Conservation (phyloP, 306 rosid species). For the Benincasa hispida region DNA sequence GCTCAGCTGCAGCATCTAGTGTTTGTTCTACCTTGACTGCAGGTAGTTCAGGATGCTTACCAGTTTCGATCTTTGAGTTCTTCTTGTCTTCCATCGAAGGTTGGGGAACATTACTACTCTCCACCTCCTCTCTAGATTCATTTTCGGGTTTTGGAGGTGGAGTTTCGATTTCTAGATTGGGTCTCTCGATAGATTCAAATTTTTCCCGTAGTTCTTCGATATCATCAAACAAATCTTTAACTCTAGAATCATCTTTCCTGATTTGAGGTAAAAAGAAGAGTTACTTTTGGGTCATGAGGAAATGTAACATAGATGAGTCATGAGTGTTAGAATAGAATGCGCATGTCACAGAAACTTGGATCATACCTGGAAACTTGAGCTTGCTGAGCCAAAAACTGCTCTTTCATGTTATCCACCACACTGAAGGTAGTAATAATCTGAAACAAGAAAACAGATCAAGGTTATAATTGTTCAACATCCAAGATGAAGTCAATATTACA, state of each 20-base stretch:
- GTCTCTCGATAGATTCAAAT: conserved; percentile 83
- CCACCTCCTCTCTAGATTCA: conserved; percentile 28
- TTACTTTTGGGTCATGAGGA: neutral
- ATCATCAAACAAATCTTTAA: conserved; percentile 62
- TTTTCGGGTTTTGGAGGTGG: conserved; percentile 42
- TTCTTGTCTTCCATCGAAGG: conserved; percentile 15
- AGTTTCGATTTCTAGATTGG: conserved; percentile 58
- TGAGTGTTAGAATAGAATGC: conserved; percentile 4
- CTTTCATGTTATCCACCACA: conserved; percentile 89
- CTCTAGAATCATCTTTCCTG: conserved; percentile 75
- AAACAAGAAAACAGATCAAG: conserved; percentile 15
- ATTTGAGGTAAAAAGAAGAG: neutral
- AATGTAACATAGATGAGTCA: neutral
- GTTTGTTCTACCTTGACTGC: conserved; percentile 28
- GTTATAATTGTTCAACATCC: neutral
- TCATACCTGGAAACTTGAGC: conserved; percentile 55
- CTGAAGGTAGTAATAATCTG: conserved; percentile 95
- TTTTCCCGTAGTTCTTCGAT: conserved; percentile 46
- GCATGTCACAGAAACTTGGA: neutral
- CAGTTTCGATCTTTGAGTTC: conserved; percentile 21
- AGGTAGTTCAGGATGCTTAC: conserved; percentile 24
- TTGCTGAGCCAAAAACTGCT: conserved; percentile 61
- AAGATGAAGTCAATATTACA: neutral
- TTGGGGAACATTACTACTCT: conserved; percentile 15
- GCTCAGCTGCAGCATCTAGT: conserved; percentile 63